Conservation (phyloP, 2,329 filamentous ascomycete genomes). For the Drechslera avenae region DNA sequence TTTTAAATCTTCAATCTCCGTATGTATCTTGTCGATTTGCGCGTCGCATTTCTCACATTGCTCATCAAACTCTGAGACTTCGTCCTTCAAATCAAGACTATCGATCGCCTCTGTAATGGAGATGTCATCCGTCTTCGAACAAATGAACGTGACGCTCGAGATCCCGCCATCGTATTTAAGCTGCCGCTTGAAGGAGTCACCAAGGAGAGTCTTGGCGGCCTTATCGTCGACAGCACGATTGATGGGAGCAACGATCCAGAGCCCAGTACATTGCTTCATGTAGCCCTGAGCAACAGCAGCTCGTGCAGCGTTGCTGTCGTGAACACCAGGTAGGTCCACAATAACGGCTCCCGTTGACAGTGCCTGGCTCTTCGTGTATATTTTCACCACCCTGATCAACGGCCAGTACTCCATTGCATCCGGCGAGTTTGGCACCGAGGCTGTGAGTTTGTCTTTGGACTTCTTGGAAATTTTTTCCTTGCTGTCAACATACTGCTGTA, state of each 20-base stretch:
- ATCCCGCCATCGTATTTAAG: slow-evolving; percentile 64
- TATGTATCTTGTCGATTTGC: slow-evolving; percentile 22
- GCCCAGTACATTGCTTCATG: slow-evolving; percentile 63
- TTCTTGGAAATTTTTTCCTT: slow-evolving; percentile 55
- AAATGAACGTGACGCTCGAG: slow-evolving; percentile 63
- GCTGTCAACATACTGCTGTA: slow-evolving; percentile 62
- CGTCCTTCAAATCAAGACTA: slow-evolving; percentile 45
- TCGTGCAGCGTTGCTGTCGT: slow-evolving; percentile 65
- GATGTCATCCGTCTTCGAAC: slow-evolving; percentile 68
- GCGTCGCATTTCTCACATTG: slow-evolving; percentile 23
- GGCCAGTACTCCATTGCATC: slow-evolving; percentile 54
- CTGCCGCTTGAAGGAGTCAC: slow-evolving; percentile 63
- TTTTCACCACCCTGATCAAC: slow-evolving; percentile 60
- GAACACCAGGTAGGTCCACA: slow-evolving; percentile 64
- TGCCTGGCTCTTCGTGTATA: slow-evolving; percentile 57
- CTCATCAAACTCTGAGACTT: slow-evolving; percentile 36
- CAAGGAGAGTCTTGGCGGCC: slow-evolving; percentile 61
- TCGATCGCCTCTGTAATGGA: slow-evolving; percentile 53
- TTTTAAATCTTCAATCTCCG: slow-evolving; percentile 33
- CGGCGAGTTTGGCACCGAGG: slow-evolving; percentile 26
- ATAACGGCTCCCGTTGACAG: slow-evolving; percentile 61
- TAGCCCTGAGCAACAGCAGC: slow-evolving; percentile 63
- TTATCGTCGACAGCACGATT: slow-evolving; percentile 65
- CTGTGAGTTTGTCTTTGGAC: slow-evolving; percentile 37
- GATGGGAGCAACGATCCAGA: slow-evolving; percentile 69